phyloP scores from a whole-genome alignment of 371 early-diverging fungal species.

The Actinomucor elegans region DNA sequence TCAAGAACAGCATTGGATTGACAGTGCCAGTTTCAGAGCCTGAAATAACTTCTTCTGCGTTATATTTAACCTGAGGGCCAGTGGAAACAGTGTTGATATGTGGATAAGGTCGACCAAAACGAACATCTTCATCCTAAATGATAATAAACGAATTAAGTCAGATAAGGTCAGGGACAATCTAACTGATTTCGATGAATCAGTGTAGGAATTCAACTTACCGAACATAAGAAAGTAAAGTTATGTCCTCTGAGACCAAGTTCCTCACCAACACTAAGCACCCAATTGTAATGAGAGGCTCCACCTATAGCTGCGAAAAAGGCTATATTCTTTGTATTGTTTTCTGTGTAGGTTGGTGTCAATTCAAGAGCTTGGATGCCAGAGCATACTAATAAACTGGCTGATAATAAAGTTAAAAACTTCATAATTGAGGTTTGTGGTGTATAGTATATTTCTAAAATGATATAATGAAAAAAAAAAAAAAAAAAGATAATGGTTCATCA shows the following conservation, averaged over 20 bases:
- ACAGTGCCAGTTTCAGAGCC: too few relatives aligned
- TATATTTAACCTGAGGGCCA: not conserved
- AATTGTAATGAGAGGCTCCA: constrained; percentile 2
- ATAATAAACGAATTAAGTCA: not conserved
- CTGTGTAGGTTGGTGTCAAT: too few relatives aligned
- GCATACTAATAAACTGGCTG: too few relatives aligned
- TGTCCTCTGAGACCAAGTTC: constrained; percentile 4
- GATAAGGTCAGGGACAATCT: not conserved
- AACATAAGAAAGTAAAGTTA: constrained; percentile 4
- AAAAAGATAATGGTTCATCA: too few relatives aligned
- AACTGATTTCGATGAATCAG: too few relatives aligned
- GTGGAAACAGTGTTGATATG: not conserved
- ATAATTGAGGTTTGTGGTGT: too few relatives aligned
- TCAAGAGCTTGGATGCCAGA: too few relatives aligned
- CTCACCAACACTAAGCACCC: not conserved
- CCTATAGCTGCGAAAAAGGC: not conserved
- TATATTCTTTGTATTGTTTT: constrained; percentile 4
- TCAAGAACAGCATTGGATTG: too few relatives aligned
- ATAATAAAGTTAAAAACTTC: too few relatives aligned
- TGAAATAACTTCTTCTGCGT: too few relatives aligned
- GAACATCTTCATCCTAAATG: not conserved
- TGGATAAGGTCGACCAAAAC: not conserved
- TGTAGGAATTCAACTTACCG: constrained; percentile 13
- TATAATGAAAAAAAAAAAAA: too few relatives aligned
- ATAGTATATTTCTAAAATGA: too few relatives aligned